These are phyloP conservation scores for Collybiopsis confluens DNA, from an alignment of 768 basidiomycete genomes.

Conservation along the genomic window DNA sequence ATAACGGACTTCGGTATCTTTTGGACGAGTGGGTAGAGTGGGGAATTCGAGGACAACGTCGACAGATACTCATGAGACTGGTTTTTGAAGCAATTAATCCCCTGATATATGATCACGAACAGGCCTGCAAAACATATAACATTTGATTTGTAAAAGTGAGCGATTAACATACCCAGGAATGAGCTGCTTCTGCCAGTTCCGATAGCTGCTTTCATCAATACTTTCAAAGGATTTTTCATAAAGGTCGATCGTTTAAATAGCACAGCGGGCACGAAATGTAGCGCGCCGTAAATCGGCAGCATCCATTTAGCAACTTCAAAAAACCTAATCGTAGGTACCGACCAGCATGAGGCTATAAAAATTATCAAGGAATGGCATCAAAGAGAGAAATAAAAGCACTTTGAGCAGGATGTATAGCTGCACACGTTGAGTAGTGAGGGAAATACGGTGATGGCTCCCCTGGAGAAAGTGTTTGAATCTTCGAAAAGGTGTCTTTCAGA, in stretches of 20 bases:
- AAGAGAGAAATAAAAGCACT: slow-evolving; percentile 24
- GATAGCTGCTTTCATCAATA: slow-evolving; percentile 59
- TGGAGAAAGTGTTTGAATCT: slow-evolving; percentile 15
- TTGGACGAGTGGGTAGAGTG: slow-evolving; percentile 13
- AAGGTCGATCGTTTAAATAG: slow-evolving; percentile 76
- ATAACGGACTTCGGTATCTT: slow-evolving; percentile 44
- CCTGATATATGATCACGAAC: slow-evolving; percentile 26
- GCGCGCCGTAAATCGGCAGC: slow-evolving; percentile 77
- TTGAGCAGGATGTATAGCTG: slow-evolving; percentile 72
- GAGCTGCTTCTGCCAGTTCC: slow-evolving; percentile 83
- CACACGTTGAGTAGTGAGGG: slow-evolving; percentile 59
- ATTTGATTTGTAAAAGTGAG: slow-evolving; percentile 62
- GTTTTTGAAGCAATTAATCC: slow-evolving; percentile 64
- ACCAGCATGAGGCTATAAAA: slow-evolving; percentile 37
- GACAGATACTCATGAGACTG: slow-evolving; percentile 48
- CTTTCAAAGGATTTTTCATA: slow-evolving; percentile 56
- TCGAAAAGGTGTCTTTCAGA: slow-evolving; percentile 32
- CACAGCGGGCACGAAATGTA: slow-evolving; percentile 85
- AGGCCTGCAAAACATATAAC: background rate
- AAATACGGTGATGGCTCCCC: slow-evolving; percentile 30
- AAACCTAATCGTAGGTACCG: slow-evolving; percentile 66
- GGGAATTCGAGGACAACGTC: slow-evolving; percentile 29
- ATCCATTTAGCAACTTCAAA: slow-evolving; percentile 82
- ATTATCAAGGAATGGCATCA: background rate
- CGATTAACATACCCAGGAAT: slow-evolving; percentile 81